Evolutionary conservation across 345 rosid species (phyloP), one percentile per base, ranked within the genome.

Genomic region (Corchorus olitorius): DNA sequence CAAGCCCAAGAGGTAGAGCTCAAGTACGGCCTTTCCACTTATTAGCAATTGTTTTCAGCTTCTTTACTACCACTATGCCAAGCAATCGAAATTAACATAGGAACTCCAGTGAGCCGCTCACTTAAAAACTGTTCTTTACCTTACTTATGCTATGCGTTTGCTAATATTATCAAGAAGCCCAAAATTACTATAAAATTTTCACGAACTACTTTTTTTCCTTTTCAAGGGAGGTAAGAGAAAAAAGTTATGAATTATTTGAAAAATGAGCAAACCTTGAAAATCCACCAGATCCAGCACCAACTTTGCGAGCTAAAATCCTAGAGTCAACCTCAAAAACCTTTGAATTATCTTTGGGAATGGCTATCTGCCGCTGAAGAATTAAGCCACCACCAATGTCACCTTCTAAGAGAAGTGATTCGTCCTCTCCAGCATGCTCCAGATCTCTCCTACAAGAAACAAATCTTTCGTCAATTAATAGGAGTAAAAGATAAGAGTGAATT

Each of bases 261-360:
- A 74, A 62, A 71, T 22, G 52, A 55, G 45, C 81, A 80, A 60
- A 93, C 98, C 98, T 95, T 83, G 98, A 93, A 86, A 77, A 93
- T 82, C 95, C 98, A 45, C 98, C 95, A 60, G 98, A 94, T 55
- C 99, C 96, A 80, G 99, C 94, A 81, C 94, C 99, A 69, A 95
- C 92, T 7, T 83, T 90, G 60, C 77, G 88, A 61, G 93, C 96
- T 80, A 88, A 67, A 80, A 95, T 83, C 81, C 84, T 80, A 76
- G 98, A 95, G 52, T 87, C 84, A 70, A 93, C 87, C 13, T 52
- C 87, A 69, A 93, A 77, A 83, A 87, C 65, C 58, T 81, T 87
- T 0, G 91, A 83, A 71, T 86, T 74, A 69, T 84, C 89, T 61
- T 80, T 82, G 37, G 70, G 84, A 75, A 93, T 86, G 6, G 77